Percentiles rank a stretch among this genome's conserved stretches.
phyloP scores from a whole-genome alignment of 2,329 filamentous ascomycete species.

The Cordyceps tenuipes region DNA sequence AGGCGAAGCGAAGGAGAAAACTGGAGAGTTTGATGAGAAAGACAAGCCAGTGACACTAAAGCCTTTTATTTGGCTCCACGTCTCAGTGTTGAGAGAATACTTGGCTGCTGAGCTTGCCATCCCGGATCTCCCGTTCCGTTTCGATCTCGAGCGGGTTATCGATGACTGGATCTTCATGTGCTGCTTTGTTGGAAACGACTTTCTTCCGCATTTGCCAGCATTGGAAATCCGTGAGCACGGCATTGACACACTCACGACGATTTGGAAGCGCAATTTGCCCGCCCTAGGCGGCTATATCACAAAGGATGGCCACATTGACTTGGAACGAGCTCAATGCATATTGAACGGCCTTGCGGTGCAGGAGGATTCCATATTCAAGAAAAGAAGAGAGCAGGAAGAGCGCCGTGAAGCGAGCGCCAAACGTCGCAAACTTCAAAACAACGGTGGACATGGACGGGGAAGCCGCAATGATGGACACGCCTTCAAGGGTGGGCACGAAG shows the following conservation, averaged over 20 bases:
- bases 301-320: slow-evolving; percentile 85
- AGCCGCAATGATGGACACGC: slow-evolving; percentile 15
- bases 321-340: slow-evolving; percentile 80
- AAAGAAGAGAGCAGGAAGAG: slow-evolving; percentile 79
- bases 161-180: slow-evolving; percentile 99
- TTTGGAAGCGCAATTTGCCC: slow-evolving; percentile 90
- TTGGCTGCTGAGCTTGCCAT: slow-evolving; percentile 82
- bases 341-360: slow-evolving; percentile 81
- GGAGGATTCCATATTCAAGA: slow-evolving; percentile 87
- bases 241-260: slow-evolving; percentile 91
- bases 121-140: slow-evolving; percentile 73
- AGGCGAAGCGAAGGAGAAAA: slow-evolving; percentile 69
- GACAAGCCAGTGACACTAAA: slow-evolving; percentile 63
- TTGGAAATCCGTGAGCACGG: slow-evolving; percentile 95
- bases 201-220: slow-evolving; percentile 92
- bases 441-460: slow-evolving; percentile 17
- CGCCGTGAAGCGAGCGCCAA: slow-evolving; percentile 72
- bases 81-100: slow-evolving; percentile 86
- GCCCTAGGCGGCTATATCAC: slow-evolving; percentile 93
- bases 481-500: slow-evolving; percentile 24
- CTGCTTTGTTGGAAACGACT: slow-evolving; percentile 98
- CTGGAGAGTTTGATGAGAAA: slow-evolving; percentile 75
- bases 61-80: slow-evolving; percentile 97
- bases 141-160: slow-evolving; percentile 86
- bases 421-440: slow-evolving; percentile 63